phyloP scores from a whole-genome alignment of 768 basidiomycete genomes.

The Chalciporus sphaerocephalus region DNA sequence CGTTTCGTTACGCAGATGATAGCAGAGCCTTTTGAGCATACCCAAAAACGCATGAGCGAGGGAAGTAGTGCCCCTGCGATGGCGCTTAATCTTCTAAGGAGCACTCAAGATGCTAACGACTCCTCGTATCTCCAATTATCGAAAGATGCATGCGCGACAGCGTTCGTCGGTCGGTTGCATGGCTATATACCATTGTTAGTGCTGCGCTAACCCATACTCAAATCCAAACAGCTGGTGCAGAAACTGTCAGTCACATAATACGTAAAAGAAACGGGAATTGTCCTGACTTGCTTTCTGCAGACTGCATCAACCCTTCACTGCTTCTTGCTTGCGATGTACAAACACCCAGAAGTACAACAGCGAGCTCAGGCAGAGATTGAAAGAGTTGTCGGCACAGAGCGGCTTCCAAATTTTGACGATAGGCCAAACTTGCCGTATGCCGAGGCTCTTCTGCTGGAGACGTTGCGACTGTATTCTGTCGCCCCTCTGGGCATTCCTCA shows the following conservation, averaged over 20 bases:
- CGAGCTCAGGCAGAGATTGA: slow-evolving; percentile 31
- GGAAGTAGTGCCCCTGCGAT: slow-evolving; percentile 12
- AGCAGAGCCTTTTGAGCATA: slow-evolving; percentile 13
- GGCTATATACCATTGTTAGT: neutral
- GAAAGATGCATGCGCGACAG: slow-evolving; percentile 12
- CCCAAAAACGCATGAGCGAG: slow-evolving; percentile 4
- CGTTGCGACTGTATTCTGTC: slow-evolving; percentile 27
- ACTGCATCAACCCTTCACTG: slow-evolving; percentile 8
- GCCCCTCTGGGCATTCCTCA: slow-evolving; percentile 20
- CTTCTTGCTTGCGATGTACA: slow-evolving; percentile 33
- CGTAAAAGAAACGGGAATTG: neutral
- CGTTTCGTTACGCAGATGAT: slow-evolving; percentile 12
- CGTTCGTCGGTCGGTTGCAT: slow-evolving; percentile 16
- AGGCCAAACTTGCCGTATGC: slow-evolving; percentile 25
- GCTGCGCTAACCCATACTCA: neutral
- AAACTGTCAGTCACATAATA: slow-evolving; percentile 8
- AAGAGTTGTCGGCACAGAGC: slow-evolving; percentile 24
- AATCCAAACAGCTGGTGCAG: slow-evolving; percentile 17
- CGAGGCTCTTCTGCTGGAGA: slow-evolving; percentile 29
- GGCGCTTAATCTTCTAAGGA: slow-evolving; percentile 7
- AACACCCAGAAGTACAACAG: slow-evolving; percentile 30
- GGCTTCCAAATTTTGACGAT: slow-evolving; percentile 28
- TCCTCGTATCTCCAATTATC: slow-evolving; percentile 8
- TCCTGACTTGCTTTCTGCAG: slow-evolving; percentile 1
- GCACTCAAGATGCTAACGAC: neutral